phyloP scores from a whole-genome alignment of 2,329 filamentous ascomycete species.

The Lecanoromycetidae sp. region DNA sequence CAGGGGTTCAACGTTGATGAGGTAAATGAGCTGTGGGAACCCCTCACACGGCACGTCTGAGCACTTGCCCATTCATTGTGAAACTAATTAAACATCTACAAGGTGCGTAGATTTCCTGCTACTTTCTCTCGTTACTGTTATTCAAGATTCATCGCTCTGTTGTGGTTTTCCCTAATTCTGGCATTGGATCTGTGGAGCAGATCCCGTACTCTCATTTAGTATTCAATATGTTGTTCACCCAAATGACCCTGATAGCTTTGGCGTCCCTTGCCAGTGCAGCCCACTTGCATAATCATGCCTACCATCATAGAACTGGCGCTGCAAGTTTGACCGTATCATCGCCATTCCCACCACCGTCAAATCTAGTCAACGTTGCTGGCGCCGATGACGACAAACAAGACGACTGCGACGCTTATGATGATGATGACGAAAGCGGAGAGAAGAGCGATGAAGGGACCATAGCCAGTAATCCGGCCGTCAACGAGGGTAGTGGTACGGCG shows the following conservation, averaged over 20 bases:
- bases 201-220: neutral
- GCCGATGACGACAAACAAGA: neutral
- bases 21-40: neutral
- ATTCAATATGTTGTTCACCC: constrained; percentile 5
- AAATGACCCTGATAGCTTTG: neutral
- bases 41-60: neutral
- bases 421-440: neutral
- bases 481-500: neutral
- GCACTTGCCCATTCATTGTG: neutral
- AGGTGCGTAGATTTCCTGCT: neutral
- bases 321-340: neutral
- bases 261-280: neutral
- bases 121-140: neutral
- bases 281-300: neutral
- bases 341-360: too few relatives aligned
- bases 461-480: neutral
- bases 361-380: neutral
- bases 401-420: neutral
- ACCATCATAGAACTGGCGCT: neutral
- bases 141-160: too few relatives aligned
- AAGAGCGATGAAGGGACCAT: neutral
- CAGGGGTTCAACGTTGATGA: neutral
- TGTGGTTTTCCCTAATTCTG: neutral
- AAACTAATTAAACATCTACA: too few relatives aligned
- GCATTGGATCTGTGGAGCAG: neutral